Evolutionary conservation across 305 asterid genomes (phyloP).

Genomic region (Striga hermonthica): DNA sequence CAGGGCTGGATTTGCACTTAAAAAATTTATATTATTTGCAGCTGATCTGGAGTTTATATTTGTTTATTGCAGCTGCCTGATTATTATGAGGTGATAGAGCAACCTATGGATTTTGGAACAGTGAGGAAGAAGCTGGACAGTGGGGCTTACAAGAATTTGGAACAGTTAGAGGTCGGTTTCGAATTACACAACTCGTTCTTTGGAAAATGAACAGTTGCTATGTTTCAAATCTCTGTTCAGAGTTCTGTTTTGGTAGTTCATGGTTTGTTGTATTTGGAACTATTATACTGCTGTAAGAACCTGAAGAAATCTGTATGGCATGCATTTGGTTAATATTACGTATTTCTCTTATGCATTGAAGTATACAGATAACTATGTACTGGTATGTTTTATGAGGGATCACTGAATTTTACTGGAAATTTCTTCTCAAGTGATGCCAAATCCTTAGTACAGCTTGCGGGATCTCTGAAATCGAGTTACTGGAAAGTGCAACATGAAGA

Average conservation of each 20-base stretch:
- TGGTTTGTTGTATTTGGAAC: not conserved
- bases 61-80: constrained; percentile 63
- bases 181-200: not conserved
- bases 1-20: not conserved
- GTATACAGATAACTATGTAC: no score
- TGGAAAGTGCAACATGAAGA: no score
- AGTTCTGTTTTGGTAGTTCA: not conserved
- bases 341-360: no score
- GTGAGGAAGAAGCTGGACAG: constrained; percentile 58
- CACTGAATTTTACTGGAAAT: no score
- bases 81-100: constrained; percentile 33
- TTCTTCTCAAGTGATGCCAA: no score
- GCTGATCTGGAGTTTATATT: constrained; percentile 28
- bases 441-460: no score
- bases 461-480: no score
- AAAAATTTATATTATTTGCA: not conserved
- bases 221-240: not conserved
- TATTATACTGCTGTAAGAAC: not conserved
- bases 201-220: not conserved
- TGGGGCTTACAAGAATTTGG: constrained; percentile 47
- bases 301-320: not conserved
- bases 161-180: constrained; percentile 61
- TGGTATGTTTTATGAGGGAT: no score
- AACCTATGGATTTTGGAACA: constrained; percentile 43
- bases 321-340: no score